These are phyloP conservation scores for Naegleria lovaniensis DNA, from an alignment of 208 protist species.

Conservation along the genomic window DNA sequence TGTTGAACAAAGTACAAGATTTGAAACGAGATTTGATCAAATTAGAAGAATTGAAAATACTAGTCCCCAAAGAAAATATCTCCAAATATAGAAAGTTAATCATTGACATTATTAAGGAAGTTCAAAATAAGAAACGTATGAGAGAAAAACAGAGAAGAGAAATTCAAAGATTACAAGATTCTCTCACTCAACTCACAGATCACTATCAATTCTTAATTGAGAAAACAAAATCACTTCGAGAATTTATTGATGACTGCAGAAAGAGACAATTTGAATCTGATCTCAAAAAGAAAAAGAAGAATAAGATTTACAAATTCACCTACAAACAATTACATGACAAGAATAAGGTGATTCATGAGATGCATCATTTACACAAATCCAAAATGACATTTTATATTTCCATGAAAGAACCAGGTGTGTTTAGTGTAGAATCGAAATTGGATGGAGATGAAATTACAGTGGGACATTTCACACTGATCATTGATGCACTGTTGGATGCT, in stretches of 20 bases:
- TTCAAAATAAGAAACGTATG: conserved; percentile 46
- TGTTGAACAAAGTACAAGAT: conserved; percentile 47
- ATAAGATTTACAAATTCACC: conserved; percentile 31
- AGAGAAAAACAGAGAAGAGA: conserved; percentile 53
- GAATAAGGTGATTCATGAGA: conserved; percentile 47
- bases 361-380: conserved; percentile 42
- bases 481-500: background rate
- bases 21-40: conserved; percentile 43
- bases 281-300: conserved; percentile 38
- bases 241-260: conserved; percentile 47
- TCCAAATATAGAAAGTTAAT: conserved; percentile 49
- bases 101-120: conserved; percentile 51
- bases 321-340: conserved; percentile 33
- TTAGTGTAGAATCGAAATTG: conserved; percentile 50
- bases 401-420: conserved; percentile 45
- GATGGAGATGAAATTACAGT: conserved; percentile 31
- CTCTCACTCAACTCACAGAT: conserved; percentile 40
- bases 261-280: conserved; percentile 47
- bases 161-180: conserved; percentile 42
- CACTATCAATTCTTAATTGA: conserved; percentile 51
- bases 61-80: conserved; percentile 36
- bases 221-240: conserved; percentile 48
- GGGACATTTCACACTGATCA: background rate
- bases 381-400: conserved; percentile 46
- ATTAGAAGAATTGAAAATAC: conserved; percentile 27